Evolutionary conservation across 2,329 filamentous ascomycete genomes (phyloP).

Genomic region (Lomentospora prolificans): DNA sequence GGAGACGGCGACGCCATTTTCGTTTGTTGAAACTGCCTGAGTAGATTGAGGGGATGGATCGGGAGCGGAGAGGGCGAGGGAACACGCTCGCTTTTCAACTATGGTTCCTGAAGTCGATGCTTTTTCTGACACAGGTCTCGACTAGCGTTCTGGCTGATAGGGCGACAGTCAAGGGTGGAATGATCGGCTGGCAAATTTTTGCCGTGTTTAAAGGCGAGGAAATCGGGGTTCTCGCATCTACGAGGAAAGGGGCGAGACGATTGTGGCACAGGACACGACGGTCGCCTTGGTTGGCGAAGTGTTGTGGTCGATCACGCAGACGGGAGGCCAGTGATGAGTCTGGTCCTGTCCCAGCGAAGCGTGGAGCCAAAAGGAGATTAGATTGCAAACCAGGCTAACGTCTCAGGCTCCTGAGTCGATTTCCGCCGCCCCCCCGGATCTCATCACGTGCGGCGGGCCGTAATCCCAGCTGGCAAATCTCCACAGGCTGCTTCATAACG

Average conservation of each 20-base stretch:
- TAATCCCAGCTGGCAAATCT: no score
- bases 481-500: no score
- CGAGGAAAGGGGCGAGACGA: neutral
- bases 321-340: neutral
- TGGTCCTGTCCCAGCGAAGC: neutral
- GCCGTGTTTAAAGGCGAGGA: neutral
- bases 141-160: neutral
- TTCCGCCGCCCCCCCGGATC: no score
- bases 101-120: neutral
- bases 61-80: neutral
- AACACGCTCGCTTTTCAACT: constrained; percentile 3
- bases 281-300: neutral
- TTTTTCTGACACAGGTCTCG: neutral
- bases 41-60: neutral
- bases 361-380: neutral
- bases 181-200: neutral
- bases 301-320: constrained; percentile 6
- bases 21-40: neutral
- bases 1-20: constrained; percentile 36
- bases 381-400: neutral
- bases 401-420: no score
- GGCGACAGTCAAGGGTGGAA: neutral
- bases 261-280: neutral
- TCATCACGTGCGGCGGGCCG: no score
- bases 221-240: neutral